phyloP scores from a whole-genome alignment of 768 basidiomycete species.

The Termitomyces sp. region DNA sequence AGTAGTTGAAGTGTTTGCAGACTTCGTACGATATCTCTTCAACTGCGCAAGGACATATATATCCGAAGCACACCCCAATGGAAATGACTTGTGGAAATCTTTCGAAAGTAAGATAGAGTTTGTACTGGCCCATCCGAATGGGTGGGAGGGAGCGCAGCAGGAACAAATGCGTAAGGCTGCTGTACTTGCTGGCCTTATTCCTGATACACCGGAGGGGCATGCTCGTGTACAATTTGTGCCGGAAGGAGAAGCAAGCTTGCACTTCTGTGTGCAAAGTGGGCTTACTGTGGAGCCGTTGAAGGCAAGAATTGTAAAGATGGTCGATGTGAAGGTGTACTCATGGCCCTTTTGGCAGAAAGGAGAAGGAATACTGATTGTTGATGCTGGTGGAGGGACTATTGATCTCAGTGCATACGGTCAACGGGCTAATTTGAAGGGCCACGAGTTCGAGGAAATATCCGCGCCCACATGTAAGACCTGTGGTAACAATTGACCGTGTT shows the following conservation, averaged over 20 bases:
- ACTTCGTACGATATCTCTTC: slow-evolving; percentile 45
- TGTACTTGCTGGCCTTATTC: slow-evolving; percentile 42
- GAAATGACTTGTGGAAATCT: slow-evolving; percentile 36
- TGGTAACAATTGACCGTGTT: background rate
- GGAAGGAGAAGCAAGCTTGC: background rate
- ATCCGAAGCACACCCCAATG: slow-evolving; percentile 19
- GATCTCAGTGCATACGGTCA: slow-evolving; percentile 52
- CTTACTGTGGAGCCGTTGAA: background rate
- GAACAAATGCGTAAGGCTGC: slow-evolving; percentile 50
- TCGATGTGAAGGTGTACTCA: background rate
- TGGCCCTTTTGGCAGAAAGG: slow-evolving; percentile 25
- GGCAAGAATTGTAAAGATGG: background rate
- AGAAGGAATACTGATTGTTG: slow-evolving; percentile 47
- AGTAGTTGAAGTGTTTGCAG: slow-evolving; percentile 36
- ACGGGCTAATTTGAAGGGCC: slow-evolving; percentile 8
- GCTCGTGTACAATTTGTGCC: background rate
- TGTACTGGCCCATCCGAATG: slow-evolving; percentile 58
- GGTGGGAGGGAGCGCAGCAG: slow-evolving; percentile 60
- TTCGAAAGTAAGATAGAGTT: slow-evolving; percentile 39
- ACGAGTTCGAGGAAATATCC: slow-evolving; percentile 3
- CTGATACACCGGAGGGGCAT: slow-evolving; percentile 21
- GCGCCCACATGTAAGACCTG: background rate
- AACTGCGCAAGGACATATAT: slow-evolving; percentile 41
- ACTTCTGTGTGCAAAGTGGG: background rate
- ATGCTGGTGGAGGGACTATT: slow-evolving; percentile 58